Evolutionary conservation across 2,329 filamentous ascomycete species (phyloP), one percentile per base, ranked within the genome.

Genomic region (Aspergillus luchuensis): DNA sequence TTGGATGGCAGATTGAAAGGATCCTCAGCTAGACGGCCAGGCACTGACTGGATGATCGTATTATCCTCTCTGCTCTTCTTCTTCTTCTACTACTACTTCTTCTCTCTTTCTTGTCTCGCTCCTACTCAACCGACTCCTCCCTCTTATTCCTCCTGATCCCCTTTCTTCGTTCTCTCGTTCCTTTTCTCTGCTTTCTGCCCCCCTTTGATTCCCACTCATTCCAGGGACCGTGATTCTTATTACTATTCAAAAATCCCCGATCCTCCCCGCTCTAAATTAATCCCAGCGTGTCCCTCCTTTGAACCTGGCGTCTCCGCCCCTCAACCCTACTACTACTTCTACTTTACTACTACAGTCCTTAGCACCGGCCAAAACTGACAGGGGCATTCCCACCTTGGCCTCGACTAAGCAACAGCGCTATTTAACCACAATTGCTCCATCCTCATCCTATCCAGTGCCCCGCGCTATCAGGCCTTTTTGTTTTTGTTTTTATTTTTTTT

Each of bases 111-210:
- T 11, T 30, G 28, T 30, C 28, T 30, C 28, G 8, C 28, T 11
- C 28, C 10, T 30, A 30, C 33, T 36, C 33, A 36, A 36, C 11
- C 11, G 33, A 13, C 33, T 11, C 33, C 28, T 19, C 38, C 57
- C 38, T 41, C 19, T 50, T 39, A 61, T 68, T 56, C 23, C 23
- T 47, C n/a, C 41, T 68, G 69, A 63, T 61, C 69, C 64, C 58
- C 70, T 66, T 59, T 68, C 66, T 33, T 64, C 63, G 52, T 66
- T 63, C 19, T 30, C 47, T 45, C 39, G 10, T 19, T 54, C 39
- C 17, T 38, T 57, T 58, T 54, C 25, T 28, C 25, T 49, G 30
- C 52, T 54, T 59, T 58, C 17, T 13, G 10, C 7, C 25, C 25
- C 11, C 30, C 30, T 38, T n/a, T 33, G 15, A 28, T 15, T 50